Conservation (phyloP, 2,329 filamentous ascomycete species). For the Neospermospora avenae region DNA sequence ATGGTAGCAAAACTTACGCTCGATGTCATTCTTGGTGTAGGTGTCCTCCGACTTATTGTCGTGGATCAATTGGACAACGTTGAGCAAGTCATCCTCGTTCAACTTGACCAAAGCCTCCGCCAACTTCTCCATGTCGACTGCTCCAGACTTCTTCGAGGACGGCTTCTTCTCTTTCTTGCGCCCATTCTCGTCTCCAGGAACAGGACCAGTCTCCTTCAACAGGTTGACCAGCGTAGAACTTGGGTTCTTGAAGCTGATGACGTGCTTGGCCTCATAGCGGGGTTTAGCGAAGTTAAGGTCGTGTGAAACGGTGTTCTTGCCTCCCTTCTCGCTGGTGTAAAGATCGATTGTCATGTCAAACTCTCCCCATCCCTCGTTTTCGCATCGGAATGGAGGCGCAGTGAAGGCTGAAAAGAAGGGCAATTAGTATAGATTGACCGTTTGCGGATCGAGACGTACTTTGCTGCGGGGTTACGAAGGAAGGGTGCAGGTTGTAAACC, state of each 20-base stretch:
- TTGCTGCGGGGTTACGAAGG: constrained; percentile 83
- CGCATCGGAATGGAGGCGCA: constrained; percentile 81
- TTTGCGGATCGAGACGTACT: constrained; percentile 53
- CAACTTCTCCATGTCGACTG: constrained; percentile 92
- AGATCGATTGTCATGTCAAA: constrained; percentile 92
- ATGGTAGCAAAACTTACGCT: constrained; percentile 61
- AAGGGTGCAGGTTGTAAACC: constrained; percentile 89
- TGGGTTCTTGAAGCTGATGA: constrained; percentile 86
- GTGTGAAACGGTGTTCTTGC: constrained; percentile 75
- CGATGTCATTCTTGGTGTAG: constrained; percentile 95
- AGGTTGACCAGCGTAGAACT: constrained; percentile 77
- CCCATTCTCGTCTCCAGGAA: constrained; percentile 71
- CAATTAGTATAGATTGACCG: constrained; percentile 2
- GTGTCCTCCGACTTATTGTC: constrained; percentile 94
- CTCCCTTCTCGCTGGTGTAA: constrained; percentile 78
- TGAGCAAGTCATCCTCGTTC: constrained; percentile 86
- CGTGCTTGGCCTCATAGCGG: constrained; percentile 79
- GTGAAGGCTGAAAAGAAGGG: constrained; percentile 59
- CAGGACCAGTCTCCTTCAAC: constrained; percentile 78
- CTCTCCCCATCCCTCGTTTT: constrained; percentile 97
- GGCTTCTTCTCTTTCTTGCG: constrained; percentile 65
- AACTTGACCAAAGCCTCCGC: constrained; percentile 88
- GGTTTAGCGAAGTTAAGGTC: constrained; percentile 87
- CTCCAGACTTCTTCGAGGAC: constrained; percentile 58
- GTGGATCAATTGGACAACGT: constrained; percentile 96